Percentiles rank a stretch among this genome's conserved stretches.
Evolutionary conservation across 306 rosid species (phyloP).

Genomic region (Prunus kanzakura): DNA sequence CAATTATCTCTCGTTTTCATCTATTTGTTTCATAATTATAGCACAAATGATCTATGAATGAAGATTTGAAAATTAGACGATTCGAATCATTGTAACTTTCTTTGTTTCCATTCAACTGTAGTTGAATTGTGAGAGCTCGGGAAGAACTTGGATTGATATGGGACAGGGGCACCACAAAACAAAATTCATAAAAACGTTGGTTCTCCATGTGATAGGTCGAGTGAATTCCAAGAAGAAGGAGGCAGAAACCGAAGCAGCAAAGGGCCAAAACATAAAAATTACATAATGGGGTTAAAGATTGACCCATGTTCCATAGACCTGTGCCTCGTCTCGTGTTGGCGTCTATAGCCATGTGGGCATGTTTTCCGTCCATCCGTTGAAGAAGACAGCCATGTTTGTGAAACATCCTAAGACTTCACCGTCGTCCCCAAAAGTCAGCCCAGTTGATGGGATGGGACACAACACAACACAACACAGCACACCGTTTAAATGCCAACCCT

Average conservation of each 20-base stretch:
- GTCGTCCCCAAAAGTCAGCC: slow-evolving; percentile 6
- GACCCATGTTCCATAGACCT: slow-evolving; percentile 32
- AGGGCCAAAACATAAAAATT: slow-evolving; percentile 30
- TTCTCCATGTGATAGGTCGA: slow-evolving; percentile 14
- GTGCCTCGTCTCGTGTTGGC: slow-evolving; percentile 16
- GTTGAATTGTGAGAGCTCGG: not conserved
- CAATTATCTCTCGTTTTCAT: too few species aligned
- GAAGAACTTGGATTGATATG: slow-evolving; percentile 4
- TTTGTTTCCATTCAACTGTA: not conserved
- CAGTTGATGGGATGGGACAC: not conserved
- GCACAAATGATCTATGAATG: too few species aligned
- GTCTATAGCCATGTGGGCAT: slow-evolving; percentile 55
- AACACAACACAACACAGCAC: not conserved
- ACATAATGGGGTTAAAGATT: slow-evolving; percentile 29
- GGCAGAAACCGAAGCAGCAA: slow-evolving; percentile 38
- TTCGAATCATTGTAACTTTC: too few species aligned
- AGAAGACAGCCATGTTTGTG: not conserved
- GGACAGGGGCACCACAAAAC: not conserved
- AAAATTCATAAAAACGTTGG: not conserved
- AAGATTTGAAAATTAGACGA: too few species aligned
- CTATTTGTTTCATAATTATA: too few species aligned
- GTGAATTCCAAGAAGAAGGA: slow-evolving; percentile 9
- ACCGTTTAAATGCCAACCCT: not conserved
- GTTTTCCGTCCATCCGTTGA: slow-evolving; percentile 30
- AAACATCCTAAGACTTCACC: slow-evolving; percentile 11